Percentiles rank a stretch among this genome's conserved stretches.
Conservation (phyloP, 805 yeast genomes). For the Kodamaea restingae region DNA sequence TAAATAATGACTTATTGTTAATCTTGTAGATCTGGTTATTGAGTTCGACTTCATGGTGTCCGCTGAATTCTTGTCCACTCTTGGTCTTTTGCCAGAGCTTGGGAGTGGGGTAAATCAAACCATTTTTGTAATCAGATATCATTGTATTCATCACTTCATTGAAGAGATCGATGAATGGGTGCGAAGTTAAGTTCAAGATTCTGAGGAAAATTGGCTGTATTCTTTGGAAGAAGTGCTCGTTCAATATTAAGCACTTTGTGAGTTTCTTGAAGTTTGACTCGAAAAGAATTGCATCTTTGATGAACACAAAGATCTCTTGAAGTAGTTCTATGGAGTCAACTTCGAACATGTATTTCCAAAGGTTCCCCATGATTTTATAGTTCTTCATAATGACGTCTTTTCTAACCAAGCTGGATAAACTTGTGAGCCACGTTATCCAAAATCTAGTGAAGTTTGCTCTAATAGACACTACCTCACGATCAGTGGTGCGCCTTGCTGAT, state of each 20-base stretch:
- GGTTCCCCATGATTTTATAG: conserved; percentile 52
- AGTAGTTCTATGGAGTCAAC: conserved; percentile 48
- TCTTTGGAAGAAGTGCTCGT: conserved; percentile 67
- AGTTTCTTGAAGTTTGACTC: conserved; percentile 62
- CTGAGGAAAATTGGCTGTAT: conserved; percentile 46
- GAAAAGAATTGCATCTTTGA: conserved; percentile 48
- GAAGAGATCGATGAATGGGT: conserved; percentile 31
- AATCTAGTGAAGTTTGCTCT: conserved; percentile 60
- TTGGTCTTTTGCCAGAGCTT: conserved; percentile 42
- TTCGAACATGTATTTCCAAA: conserved; percentile 61
- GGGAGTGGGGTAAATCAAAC: conserved; percentile 45
- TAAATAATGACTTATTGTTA: conserved; percentile 64
- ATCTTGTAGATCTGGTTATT: conserved; percentile 53
- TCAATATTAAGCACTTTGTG: conserved; percentile 70
- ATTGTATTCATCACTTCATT: conserved; percentile 47
- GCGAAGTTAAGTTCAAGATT: conserved; percentile 7
- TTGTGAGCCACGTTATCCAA: conserved; percentile 50
- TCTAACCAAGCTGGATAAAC: conserved; percentile 52
- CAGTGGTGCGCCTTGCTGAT: conserved; percentile 32
- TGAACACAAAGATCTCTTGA: conserved; percentile 38
- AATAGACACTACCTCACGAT: conserved; percentile 38
- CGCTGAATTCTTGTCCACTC: conserved; percentile 40
- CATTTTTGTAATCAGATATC: conserved; percentile 47
- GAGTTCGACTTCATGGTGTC: conserved; percentile 16
- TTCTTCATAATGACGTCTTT: conserved; percentile 57